Base-by-base conservation (phyloP, 1,284 basidiomycete genomes). In the Ceratobasidium sp. region DNA sequence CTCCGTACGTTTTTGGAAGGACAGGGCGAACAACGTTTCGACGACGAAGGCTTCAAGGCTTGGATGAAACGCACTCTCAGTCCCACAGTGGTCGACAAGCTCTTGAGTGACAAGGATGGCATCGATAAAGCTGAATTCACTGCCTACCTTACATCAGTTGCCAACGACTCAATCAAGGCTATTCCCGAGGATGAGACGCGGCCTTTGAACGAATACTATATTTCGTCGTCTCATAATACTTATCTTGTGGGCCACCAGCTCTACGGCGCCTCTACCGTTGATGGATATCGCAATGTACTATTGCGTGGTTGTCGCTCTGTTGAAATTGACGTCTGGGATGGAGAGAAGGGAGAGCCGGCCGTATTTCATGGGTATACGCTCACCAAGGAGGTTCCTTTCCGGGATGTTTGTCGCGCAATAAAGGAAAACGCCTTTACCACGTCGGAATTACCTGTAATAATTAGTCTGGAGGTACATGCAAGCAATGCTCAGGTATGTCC, bases 261-360 rank as follows among this genome's bases (percentile, higher is more conserved):
- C 1, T 66, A 54, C 21, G 62, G 50, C 8, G 52, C 50, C 21
- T 66, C 62, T 1, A 54, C 62, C 30, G 62, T 46, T 9, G 50
- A 54, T 11, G 50, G 50, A 1, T 66, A 66, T 30, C 36, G 25
- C 8, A 54, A 66, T 33, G 62, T 66, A 14, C 41, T 66, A 6
- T 11, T 33, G 25, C 62, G 52, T 14, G 62, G 52, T 7, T 54
- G 62, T 21, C 62, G 62, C 16, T 66, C 39, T 1, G 62, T 66
- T 13, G 62, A 66, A 27, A 56, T 66, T 19, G 62, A 66, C 30
- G 52, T 56, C 27, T 66, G 62, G 62, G 62, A 66, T 21, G 62
- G 62, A 21, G 52, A 66, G 11, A 14, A 29, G 23, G 62, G 50
- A 39, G 62, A 66, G 23, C 62, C 62, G 1, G 62, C 39, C 1